Evolutionary conservation across 257 asterid genomes (phyloP), one percentile per base, ranked within the genome.

Genomic region (Vinca minor): DNA sequence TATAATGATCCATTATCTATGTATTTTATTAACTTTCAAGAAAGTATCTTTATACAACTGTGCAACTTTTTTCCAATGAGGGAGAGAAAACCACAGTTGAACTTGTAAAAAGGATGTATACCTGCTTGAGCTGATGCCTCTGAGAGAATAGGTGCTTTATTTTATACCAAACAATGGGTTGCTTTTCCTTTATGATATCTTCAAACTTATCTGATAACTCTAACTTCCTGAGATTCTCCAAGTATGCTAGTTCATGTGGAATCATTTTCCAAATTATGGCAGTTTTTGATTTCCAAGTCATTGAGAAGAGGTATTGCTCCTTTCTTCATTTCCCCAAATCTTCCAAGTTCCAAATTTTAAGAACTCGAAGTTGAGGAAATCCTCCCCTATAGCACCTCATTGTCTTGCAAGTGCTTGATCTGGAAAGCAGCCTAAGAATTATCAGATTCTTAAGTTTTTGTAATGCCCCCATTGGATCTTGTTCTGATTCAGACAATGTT

Each of bases 211-310:
- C 17, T 21, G 56, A 49, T 9, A 49, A 49, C 31, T 25, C 9
- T 14, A 49, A 49, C 17, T 49, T 14, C 4, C 17, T 11, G 31
- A 49, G 56, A 8, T 5, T 0, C 56, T 8, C 15, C 2, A 49
- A 48, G 4, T 4, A 8, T 48, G 11, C 23, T 5, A 74, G 44
- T 32, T 8, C 56, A 59, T 35, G 1, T 4, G 80, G 77, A 63
- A 67, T 76, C 45, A 10, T 67, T 18, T 58, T n/a, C 0, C 74
- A 76, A 8, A 0, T 64, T 71, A 0, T 2, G 4, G 58, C 77
- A 76, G 10, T 55, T 48, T 62, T 74, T 63, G 52, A 76, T 63
- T 25, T 76, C 80, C 44, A 76, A 35, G 65, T 63, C 67, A n/a
- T 67, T 61, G 55, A 76, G 42, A 49, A 9, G n/a, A 26, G 53